Percentiles rank a stretch among this genome's conserved stretches.
Evolutionary conservation across 192 early-diverging fungal genomes (phyloP).

Genomic region (Coemansia sp.): DNA sequence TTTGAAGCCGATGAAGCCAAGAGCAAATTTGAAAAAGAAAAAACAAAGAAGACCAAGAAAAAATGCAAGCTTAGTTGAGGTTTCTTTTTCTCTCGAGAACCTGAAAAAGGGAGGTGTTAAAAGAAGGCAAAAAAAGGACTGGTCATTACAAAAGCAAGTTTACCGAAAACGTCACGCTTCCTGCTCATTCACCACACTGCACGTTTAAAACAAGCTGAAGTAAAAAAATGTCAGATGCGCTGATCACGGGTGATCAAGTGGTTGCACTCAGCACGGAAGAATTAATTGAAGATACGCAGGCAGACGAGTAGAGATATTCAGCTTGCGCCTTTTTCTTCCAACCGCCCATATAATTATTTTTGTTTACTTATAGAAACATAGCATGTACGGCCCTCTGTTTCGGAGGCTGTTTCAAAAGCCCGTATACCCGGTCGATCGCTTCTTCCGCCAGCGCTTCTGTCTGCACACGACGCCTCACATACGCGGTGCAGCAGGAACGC

Average conservation of each 20-base stretch:
- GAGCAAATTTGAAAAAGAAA: no score
- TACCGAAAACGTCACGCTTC: neutral
- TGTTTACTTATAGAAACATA: neutral
- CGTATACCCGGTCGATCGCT: neutral
- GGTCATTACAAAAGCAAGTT: no score
- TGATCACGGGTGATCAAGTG: slow-evolving; percentile 1
- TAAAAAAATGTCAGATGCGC: neutral
- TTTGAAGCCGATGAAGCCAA: no score
- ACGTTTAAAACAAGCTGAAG: neutral
- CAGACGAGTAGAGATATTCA: no score
- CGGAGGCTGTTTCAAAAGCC: neutral
- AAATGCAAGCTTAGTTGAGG: no score
- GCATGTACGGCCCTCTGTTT: neutral
- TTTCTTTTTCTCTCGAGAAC: no score
- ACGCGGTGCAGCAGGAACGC: neutral
- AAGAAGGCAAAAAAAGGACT: no score
- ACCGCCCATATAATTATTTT: neutral
- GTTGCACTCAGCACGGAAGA: neutral
- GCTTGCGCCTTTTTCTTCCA: neutral
- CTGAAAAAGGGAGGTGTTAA: no score
- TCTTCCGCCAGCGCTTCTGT: neutral
- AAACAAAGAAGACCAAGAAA: no score
- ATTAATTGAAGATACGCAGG: no score
- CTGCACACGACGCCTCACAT: neutral
- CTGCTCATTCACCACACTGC: neutral